phyloP scores from a whole-genome alignment of 164 flowering plant species.

The Magnolia officinalis region DNA sequence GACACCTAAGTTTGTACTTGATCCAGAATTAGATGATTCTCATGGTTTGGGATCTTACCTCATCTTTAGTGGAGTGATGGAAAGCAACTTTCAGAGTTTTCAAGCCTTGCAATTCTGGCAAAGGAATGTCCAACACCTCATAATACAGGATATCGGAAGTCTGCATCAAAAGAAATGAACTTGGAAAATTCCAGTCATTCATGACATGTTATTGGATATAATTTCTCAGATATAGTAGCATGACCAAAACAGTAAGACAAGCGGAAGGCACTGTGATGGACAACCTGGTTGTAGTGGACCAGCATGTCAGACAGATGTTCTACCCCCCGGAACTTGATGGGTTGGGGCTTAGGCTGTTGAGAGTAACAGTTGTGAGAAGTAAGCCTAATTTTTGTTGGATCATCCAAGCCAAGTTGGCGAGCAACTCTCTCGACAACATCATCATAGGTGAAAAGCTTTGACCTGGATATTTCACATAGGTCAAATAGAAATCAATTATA shows the following conservation, averaged over 20 bases:
- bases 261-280: not conserved
- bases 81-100: constrained; percentile 90
- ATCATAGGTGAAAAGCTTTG: constrained; percentile 76
- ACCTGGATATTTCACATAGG: constrained; percentile 40
- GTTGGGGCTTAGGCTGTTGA: constrained; percentile 94
- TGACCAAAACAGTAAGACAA: not conserved
- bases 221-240: not conserved
- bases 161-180: constrained; percentile 35
- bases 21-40: not conserved
- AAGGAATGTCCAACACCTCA: constrained; percentile 90
- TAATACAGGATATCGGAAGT: constrained; percentile 85
- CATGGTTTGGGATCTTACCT: constrained; percentile 30
- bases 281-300: constrained; percentile 89
- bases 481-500: not conserved
- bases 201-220: not conserved
- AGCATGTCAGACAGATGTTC: constrained; percentile 89
- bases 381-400: constrained; percentile 87
- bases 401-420: constrained; percentile 67
- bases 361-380: constrained; percentile 94
- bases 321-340: constrained; percentile 82
- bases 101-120: constrained; percentile 87
- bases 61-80: constrained; percentile 81
- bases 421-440: constrained; percentile 94
- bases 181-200: not conserved
- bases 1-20: not conserved